phyloP scores from a whole-genome alignment of 768 basidiomycete genomes.

The Chalciporus piperatus region DNA sequence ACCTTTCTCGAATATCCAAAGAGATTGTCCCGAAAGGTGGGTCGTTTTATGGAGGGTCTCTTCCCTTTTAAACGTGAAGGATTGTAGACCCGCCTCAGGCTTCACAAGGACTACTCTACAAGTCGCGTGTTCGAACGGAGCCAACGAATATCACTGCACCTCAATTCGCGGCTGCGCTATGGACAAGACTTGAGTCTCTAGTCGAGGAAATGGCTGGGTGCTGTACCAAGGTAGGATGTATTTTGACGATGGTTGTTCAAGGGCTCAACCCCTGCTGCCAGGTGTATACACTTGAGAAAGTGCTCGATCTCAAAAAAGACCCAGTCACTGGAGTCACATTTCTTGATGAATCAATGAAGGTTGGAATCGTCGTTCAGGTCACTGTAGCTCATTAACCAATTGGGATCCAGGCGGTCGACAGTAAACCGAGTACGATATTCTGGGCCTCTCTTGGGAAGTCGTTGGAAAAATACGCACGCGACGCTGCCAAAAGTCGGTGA shows the following conservation, averaged over 20 bases:
- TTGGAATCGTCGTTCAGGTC: conserved; percentile 26
- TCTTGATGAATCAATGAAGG: conserved; percentile 93
- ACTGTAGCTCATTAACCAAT: neutral
- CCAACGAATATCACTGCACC: conserved; percentile 86
- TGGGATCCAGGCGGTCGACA: conserved; percentile 69
- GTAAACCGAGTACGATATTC: conserved; percentile 86
- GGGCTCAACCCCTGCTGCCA: conserved; percentile 26
- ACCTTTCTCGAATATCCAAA: conserved; percentile 81
- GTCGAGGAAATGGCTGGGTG: conserved; percentile 84
- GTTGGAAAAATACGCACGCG: conserved; percentile 79
- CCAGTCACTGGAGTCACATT: conserved; percentile 71
- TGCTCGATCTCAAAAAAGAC: conserved; percentile 86
- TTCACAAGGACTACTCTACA: conserved; percentile 56
- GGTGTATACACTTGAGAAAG: conserved; percentile 96
- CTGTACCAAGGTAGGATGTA: conserved; percentile 72
- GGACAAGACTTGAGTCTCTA: conserved; percentile 65
- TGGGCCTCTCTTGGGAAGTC: conserved; percentile 82
- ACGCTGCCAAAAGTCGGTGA: conserved; percentile 69
- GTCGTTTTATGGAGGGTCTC: neutral
- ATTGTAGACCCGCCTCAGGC: conserved; percentile 20
- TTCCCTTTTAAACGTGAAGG: neutral
- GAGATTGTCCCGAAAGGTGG: conserved; percentile 80
- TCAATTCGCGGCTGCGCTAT: conserved; percentile 68
- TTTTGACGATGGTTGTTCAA: no score
- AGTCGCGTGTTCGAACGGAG: conserved; percentile 84